phyloP scores from a whole-genome alignment of 2,329 filamentous ascomycete genomes.

The Xylariomycetidae sp. region DNA sequence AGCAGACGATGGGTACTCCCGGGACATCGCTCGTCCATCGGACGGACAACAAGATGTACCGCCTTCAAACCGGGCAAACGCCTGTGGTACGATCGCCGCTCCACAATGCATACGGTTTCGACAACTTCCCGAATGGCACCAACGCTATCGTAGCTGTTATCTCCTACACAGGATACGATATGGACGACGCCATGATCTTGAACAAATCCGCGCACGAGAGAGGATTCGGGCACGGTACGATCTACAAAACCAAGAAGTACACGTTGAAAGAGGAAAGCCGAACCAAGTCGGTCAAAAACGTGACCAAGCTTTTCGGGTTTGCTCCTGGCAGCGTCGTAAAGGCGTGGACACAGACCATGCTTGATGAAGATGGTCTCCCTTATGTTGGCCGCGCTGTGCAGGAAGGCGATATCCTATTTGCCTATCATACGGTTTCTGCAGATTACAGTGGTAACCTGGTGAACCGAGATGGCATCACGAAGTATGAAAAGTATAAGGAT shows the following conservation, averaged over 20 bases:
- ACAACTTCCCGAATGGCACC: conserved; percentile 96
- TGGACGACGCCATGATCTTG: conserved; percentile 99
- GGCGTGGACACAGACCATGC: conserved; percentile 60
- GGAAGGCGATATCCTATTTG: conserved; percentile 79
- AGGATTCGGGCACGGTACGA: conserved; percentile 89
- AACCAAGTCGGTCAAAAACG: conserved; percentile 58
- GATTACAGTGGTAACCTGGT: conserved; percentile 73
- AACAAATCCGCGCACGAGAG: conserved; percentile 96
- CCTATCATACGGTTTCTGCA: conserved; percentile 80
- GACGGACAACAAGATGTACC: conserved; percentile 96
- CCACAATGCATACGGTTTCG: conserved; percentile 92
- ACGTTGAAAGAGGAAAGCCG: conserved; percentile 74
- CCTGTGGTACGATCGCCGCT: conserved; percentile 87
- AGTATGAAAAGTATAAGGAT: conserved; percentile 94
- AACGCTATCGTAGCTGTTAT: conserved; percentile 97
- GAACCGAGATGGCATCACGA: conserved; percentile 80
- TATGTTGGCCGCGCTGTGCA: conserved; percentile 70
- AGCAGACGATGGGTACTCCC: conserved; percentile 97
- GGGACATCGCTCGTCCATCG: conserved; percentile 77
- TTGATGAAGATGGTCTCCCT: conserved; percentile 86
- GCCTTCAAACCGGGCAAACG: conserved; percentile 90
- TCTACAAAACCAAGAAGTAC: conserved; percentile 96
- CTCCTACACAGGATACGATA: conserved; percentile 98
- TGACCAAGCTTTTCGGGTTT: conserved; percentile 85
- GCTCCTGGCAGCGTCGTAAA: conserved; percentile 70